Base-by-base conservation (phyloP, 2,329 filamentous ascomycete genomes). In the Rhynchosporium graminicola region DNA sequence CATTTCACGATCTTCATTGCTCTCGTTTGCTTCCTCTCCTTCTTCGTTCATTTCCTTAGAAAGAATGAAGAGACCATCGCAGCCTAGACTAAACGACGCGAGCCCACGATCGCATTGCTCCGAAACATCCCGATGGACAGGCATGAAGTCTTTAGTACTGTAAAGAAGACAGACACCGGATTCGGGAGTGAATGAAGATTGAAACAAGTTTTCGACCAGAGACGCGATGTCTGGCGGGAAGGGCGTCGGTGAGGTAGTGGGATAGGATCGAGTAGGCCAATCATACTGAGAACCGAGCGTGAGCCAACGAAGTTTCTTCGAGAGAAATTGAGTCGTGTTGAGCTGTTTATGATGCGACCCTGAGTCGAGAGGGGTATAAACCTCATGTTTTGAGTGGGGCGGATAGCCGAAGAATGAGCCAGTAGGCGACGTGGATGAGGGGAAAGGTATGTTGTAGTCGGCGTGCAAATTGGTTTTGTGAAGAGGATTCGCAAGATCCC, bases 121-220 rank as follows among this genome's bases (percentile, higher is more conserved):
- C 63, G 91, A 95, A 45, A 98, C 92, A 72, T 99, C 94, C 12
- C 94, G 87, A 77, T 98, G 94, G 74, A 97, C 86, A 77, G 91
- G 94, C 76, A 98, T 88, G 1, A 90, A 96, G 72, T 98, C 93
- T 29, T 92, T 91, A 0, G 93, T 90, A 0, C 87, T 89, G 77
- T 98, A 98, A 50, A 98, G 82, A 73, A 98, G 97, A 66, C 96
- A 86, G 64, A 98, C 97, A 38, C 94, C 94, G 0, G 93, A 92
- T 77, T 98, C 88, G 0, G 94, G 87, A 55, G 82, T 80, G 6
- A 93, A 95, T 6, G 64, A 51, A 15, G 85, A 80, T 0, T 91
- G 89, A 68, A 97, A 98, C 0, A 95, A 76, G 0, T 77, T 77
- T 52, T 86, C 81, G 0, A 97, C 78, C 6, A 97, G 83, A 0